These are phyloP conservation scores for Wallacemonas collosoma DNA, from an alignment of 208 protist species.

Conservation along the genomic window DNA sequence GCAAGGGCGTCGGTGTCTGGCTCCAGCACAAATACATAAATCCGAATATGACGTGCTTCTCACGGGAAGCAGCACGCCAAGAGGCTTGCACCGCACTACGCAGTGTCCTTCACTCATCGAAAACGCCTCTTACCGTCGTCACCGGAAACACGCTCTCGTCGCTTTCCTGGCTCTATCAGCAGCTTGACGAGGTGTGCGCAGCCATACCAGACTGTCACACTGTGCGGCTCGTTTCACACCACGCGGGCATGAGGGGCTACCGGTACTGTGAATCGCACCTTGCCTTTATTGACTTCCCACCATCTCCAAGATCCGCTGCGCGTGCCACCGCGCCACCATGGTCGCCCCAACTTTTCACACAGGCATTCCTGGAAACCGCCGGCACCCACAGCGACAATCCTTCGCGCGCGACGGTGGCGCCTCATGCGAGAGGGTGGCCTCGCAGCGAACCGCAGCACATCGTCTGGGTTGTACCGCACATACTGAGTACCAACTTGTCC, in stretches of 20 bases:
- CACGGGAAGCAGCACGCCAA: background rate
- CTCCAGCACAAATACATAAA: too few relatives aligned
- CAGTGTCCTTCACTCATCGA: background rate
- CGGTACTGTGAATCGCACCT: conserved; percentile 16
- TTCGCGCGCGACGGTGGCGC: too few relatives aligned
- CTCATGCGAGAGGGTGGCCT: too few relatives aligned
- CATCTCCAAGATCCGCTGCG: too few relatives aligned
- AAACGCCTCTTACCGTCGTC: conserved; percentile 27
- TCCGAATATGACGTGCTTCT: background rate
- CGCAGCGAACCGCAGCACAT: background rate
- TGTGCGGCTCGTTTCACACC: conserved; percentile 37
- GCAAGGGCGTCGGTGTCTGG: too few relatives aligned
- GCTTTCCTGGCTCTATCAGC: conserved; percentile 21
- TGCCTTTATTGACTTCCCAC: conserved; percentile 4
- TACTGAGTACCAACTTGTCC: background rate
- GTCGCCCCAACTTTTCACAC: too few relatives aligned
- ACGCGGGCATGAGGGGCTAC: conserved; percentile 12
- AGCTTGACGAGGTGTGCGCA: background rate
- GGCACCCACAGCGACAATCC: too few relatives aligned
- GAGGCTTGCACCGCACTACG: background rate
- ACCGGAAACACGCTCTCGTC: conserved; percentile 18
- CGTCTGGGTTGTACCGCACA: conserved; percentile 31
- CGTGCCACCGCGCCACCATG: too few relatives aligned
- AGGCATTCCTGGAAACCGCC: too few relatives aligned
- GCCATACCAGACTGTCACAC: background rate